Conservation (phyloP, 176 grass and related monocot species). For the Areca catechu region DNA sequence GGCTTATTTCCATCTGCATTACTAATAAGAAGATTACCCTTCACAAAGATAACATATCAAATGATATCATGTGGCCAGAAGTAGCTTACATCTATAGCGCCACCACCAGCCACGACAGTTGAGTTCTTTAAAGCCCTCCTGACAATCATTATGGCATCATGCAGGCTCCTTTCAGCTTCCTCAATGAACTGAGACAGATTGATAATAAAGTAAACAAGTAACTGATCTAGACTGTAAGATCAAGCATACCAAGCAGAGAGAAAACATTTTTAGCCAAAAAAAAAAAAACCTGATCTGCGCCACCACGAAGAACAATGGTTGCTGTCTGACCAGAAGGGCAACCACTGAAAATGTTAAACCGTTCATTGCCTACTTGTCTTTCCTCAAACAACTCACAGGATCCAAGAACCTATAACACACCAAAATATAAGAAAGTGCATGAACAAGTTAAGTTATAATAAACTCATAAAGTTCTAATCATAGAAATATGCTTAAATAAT, state of each 20-base stretch:
- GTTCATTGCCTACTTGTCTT: constrained; percentile 92
- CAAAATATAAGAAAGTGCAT: not conserved
- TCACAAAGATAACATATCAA: not conserved
- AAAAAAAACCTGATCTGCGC: constrained; percentile 68
- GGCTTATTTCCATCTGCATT: constrained; percentile 91
- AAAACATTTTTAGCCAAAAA: constrained; percentile 1
- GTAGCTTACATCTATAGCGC: constrained; percentile 67
- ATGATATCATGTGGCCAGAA: not conserved
- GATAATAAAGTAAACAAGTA: constrained; percentile 13
- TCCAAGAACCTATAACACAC: constrained; percentile 64
- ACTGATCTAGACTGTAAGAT: too few species aligned
- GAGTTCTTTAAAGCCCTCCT: constrained; percentile 95
- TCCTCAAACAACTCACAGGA: constrained; percentile 91
- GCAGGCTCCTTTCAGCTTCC: constrained; percentile 97
- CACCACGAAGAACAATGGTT: constrained; percentile 86
- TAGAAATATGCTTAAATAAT: too few species aligned
- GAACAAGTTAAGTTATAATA: too few species aligned
- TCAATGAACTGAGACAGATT: constrained; percentile 63
- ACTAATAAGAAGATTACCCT: constrained; percentile 13
- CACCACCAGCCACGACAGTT: constrained; percentile 85
- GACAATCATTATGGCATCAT: constrained; percentile 97
- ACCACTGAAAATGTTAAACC: constrained; percentile 89
- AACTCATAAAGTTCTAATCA: too few species aligned
- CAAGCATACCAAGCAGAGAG: too few species aligned
- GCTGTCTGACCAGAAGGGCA: constrained; percentile 91